Conservation (phyloP, 768 basidiomycete genomes). For the Tephrocybe sp. region DNA sequence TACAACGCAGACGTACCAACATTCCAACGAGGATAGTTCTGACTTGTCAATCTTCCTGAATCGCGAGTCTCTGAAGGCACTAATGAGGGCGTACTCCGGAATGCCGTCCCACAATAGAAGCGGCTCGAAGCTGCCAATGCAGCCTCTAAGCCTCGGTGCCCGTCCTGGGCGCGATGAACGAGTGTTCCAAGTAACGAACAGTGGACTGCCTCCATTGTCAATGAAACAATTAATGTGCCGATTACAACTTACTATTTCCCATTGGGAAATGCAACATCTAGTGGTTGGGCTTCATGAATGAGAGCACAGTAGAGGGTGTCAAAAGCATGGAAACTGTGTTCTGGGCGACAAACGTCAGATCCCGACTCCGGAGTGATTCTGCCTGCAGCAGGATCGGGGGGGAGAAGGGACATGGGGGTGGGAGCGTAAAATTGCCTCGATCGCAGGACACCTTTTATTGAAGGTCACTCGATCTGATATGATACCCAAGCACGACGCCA, state of each 20-base stretch:
- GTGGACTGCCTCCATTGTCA: constrained; percentile 50
- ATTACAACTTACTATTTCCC: constrained; percentile 70
- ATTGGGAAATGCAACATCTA: constrained; percentile 63
- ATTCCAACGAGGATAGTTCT: constrained; percentile 81
- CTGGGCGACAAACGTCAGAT: constrained; percentile 54
- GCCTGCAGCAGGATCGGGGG: constrained; percentile 45
- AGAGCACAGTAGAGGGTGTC: constrained; percentile 80
- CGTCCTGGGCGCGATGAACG: constrained; percentile 58
- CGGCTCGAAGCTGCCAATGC: constrained; percentile 91
- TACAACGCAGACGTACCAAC: constrained; percentile 59
- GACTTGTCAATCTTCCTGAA: constrained; percentile 76
- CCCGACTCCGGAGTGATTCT: constrained; percentile 34
- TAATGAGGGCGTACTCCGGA: constrained; percentile 87
- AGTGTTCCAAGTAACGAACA: constrained; percentile 97
- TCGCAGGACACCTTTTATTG: constrained; percentile 2
- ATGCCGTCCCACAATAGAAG: constrained; percentile 72
- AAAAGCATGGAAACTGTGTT: constrained; percentile 82
- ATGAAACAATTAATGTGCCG: neutral
- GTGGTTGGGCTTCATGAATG: constrained; percentile 49
- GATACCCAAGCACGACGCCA: constrained; percentile 1
- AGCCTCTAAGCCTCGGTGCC: constrained; percentile 73
- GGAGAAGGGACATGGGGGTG: constrained; percentile 54
- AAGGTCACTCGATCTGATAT: constrained; percentile 7
- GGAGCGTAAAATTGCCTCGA: constrained; percentile 19
- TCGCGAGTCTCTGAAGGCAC: constrained; percentile 84